Evolutionary conservation across 2,329 filamentous ascomycete genomes (phyloP).

Genomic region (Aspergillus latus): DNA sequence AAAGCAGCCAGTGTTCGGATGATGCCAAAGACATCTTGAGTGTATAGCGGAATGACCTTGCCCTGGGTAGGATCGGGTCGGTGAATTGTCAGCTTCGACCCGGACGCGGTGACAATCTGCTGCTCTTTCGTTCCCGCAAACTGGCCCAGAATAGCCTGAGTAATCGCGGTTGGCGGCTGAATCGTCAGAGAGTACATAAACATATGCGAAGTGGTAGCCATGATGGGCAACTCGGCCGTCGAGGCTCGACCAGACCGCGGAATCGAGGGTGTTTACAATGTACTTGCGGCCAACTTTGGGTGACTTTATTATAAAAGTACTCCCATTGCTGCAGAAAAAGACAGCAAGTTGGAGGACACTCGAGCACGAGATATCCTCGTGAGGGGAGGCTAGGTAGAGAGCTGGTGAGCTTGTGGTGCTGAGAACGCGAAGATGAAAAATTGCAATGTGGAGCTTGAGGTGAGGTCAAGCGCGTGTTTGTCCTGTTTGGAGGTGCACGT

Average conservation of each 20-base stretch:
- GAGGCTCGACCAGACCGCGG: conserved; percentile 11
- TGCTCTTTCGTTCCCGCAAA: conserved; percentile 96
- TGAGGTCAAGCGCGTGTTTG: conserved; percentile 23
- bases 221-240: conserved; percentile 48
- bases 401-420: conserved; percentile 10
- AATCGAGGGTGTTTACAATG: conserved; percentile 22
- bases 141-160: conserved; percentile 88
- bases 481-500: conserved; percentile 10
- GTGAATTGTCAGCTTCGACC: conserved; percentile 83
- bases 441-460: conserved; percentile 27
- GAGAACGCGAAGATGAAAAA: conserved; percentile 29
- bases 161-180: conserved; percentile 84
- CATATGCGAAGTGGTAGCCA: conserved; percentile 98
- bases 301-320: conserved; percentile 30
- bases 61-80: conserved; percentile 82
- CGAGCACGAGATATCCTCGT: conserved; percentile 26
- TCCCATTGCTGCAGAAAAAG: conserved; percentile 38
- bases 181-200: conserved; percentile 98
- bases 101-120: conserved; percentile 91
- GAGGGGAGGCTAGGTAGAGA: neutral
- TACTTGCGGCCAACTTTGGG: conserved; percentile 28
- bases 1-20: conserved; percentile 87
- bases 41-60: conserved; percentile 80
- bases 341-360: conserved; percentile 27
- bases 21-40: conserved; percentile 95